Percentiles rank a stretch among this genome's conserved stretches.
Conservation (phyloP, 2,329 filamentous ascomycete species). For the Colletotrichum shisoi region DNA sequence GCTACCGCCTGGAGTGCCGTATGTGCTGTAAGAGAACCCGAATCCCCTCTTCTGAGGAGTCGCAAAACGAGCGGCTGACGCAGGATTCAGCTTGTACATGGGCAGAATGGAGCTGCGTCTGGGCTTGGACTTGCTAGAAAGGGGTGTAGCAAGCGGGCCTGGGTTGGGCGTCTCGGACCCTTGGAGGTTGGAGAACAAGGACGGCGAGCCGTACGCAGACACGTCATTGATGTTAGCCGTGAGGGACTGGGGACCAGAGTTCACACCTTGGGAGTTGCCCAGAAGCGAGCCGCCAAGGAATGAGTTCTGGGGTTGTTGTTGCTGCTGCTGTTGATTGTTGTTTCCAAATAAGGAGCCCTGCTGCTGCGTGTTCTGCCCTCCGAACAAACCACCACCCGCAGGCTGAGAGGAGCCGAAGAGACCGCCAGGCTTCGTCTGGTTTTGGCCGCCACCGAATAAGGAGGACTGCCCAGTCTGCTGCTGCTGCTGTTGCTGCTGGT, state of each 20-base stretch:
- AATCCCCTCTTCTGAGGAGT: conserved; percentile 89
- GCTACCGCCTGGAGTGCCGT: conserved; percentile 79
- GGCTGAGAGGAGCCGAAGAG: conserved; percentile 61
- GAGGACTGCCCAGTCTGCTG: conserved; percentile 52
- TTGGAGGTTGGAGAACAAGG: conserved; percentile 79
- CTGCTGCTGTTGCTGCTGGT: conserved; percentile 47
- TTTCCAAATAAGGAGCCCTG: conserved; percentile 58
- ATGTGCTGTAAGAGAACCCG: conserved; percentile 92
- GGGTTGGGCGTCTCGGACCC: conserved; percentile 72
- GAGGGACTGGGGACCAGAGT: conserved; percentile 62
- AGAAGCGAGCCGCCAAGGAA: conserved; percentile 65
- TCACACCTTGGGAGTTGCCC: conserved; percentile 60
- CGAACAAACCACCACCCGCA: conserved; percentile 62
- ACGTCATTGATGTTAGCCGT: conserved; percentile 82
- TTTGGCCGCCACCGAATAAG: conserved; percentile 63
- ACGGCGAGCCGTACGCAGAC: conserved; percentile 89
- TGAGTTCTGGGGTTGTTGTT: conserved; percentile 55
- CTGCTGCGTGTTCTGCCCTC: conserved; percentile 56
- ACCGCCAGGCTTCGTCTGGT: conserved; percentile 63
- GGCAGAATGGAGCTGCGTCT: conserved; percentile 83
- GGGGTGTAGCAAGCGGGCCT: conserved; percentile 89
- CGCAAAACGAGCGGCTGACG: conserved; percentile 77
- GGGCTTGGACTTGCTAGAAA: conserved; percentile 76
- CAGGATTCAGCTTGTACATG: conserved; percentile 85
- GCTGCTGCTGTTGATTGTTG: conserved; percentile 60